These are phyloP conservation scores for Chenopodium formosanum DNA, from an alignment of 148 eudicot species.

Conservation along the genomic window DNA sequence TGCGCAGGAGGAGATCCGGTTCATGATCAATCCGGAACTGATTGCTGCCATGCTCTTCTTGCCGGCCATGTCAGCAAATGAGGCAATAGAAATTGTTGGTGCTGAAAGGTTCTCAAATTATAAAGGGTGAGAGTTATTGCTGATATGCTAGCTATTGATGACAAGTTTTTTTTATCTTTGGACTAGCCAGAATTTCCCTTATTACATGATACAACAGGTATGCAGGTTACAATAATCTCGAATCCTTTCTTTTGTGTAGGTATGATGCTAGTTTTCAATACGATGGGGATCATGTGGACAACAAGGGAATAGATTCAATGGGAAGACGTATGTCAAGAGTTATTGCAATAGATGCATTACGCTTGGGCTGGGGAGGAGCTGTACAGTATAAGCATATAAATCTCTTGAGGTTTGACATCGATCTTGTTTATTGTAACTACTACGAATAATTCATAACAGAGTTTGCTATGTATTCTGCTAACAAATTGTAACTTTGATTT, in stretches of 20 bases:
- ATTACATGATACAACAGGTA: not conserved
- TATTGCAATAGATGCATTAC: conserved; percentile 69
- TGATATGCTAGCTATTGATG: not conserved
- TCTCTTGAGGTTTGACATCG: conserved; percentile 48
- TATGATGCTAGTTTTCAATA: conserved; percentile 68
- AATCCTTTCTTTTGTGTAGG: conserved; percentile 28
- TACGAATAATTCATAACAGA: not conserved
- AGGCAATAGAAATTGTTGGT: conserved; percentile 84
- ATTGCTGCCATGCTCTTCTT: conserved; percentile 82
- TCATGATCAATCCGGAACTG: conserved; percentile 86
- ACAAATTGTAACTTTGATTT: conserved; percentile 1
- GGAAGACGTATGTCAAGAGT: conserved; percentile 71
- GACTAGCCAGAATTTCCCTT: not conserved
- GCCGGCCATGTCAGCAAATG: conserved; percentile 83
- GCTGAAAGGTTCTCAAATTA: conserved; percentile 72
- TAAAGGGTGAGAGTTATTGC: conserved; percentile 52
- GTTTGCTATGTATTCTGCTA: not conserved
- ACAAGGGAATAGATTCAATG: conserved; percentile 40
- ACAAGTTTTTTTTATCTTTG: not conserved
- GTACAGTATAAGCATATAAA: conserved; percentile 50
- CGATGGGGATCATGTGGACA: conserved; percentile 56
- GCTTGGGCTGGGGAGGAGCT: conserved; percentile 50
- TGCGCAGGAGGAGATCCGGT: conserved; percentile 82
- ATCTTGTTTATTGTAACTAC: not conserved
- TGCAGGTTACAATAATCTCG: not conserved